A percentile compares a stretch with the other conserved stretches of the same genome.
phyloP scores from a whole-genome alignment of 1,284 basidiomycete genomes.

The Fistulinella staudtii region DNA sequence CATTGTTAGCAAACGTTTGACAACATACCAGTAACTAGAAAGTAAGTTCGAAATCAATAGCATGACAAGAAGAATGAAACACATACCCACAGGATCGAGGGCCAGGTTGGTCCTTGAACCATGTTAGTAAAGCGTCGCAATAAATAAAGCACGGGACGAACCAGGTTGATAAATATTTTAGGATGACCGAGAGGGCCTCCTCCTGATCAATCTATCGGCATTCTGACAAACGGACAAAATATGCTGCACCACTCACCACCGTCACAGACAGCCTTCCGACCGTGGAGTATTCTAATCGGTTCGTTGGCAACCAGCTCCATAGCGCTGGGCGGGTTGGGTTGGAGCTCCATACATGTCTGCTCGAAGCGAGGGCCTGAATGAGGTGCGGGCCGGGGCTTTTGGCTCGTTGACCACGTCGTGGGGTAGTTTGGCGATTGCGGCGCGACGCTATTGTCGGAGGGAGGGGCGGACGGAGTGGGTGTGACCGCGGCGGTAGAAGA shows the following conservation, averaged over 20 bases:
- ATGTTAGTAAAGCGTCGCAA: slow-evolving; percentile 12
- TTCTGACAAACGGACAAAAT: not conserved
- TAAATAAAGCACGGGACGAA: slow-evolving; percentile 34
- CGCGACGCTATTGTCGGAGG: slow-evolving; percentile 36
- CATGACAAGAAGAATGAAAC: slow-evolving; percentile 16
- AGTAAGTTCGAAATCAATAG: slow-evolving; percentile 7
- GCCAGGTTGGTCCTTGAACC: slow-evolving; percentile 66
- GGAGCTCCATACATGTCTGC: slow-evolving; percentile 82
- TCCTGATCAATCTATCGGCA: slow-evolving; percentile 50
- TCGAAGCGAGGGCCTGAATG: slow-evolving; percentile 80
- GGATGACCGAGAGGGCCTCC: slow-evolving; percentile 96
- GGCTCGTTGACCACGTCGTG: slow-evolving; percentile 74
- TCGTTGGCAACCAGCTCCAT: slow-evolving; percentile 88
- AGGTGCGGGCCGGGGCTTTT: slow-evolving; percentile 56
- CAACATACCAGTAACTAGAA: slow-evolving; percentile 76
- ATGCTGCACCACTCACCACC: slow-evolving; percentile 66
- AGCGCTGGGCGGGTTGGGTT: slow-evolving; percentile 88
- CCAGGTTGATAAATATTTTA: slow-evolving; percentile 94
- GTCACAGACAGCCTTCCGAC: slow-evolving; percentile 86
- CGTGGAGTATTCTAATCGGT: slow-evolving; percentile 78
- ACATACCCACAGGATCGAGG: slow-evolving; percentile 76
- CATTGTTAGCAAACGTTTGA: slow-evolving; percentile 8
- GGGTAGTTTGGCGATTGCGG: slow-evolving; percentile 79
- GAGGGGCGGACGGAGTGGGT: slow-evolving; percentile 24
- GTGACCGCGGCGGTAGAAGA: slow-evolving; percentile 31